Evolutionary conservation across 805 yeast species (phyloP).

Genomic region (Priceomyces haplophilus): DNA sequence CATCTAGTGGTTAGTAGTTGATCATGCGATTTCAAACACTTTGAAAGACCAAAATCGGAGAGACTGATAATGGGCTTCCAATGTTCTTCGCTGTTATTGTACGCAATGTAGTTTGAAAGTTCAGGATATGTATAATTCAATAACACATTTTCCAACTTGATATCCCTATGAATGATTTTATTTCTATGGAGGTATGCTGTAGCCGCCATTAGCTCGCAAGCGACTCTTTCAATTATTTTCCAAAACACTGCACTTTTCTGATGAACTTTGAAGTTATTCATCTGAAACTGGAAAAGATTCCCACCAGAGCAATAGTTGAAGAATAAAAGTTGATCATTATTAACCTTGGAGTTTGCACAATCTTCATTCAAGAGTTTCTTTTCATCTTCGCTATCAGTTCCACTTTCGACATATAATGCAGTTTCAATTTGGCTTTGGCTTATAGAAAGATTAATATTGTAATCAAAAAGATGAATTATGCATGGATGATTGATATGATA

Average conservation of each 20-base stretch:
- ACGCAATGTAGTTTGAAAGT: conserved; percentile 20
- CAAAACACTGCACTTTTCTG: conserved; percentile 36
- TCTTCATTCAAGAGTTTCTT: conserved; percentile 8
- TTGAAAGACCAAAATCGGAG: conserved; percentile 90
- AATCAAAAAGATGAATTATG: conserved; percentile 59
- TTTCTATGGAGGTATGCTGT: conserved; percentile 67
- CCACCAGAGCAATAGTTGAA: conserved; percentile 84
- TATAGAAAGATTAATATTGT: conserved; percentile 31
- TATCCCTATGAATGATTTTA: conserved; percentile 81
- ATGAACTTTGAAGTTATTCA: conserved; percentile 36
- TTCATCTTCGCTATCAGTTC: conserved; percentile 12
- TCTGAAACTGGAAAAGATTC: conserved; percentile 64
- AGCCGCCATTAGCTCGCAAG: conserved; percentile 68
- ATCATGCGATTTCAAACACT: conserved; percentile 55
- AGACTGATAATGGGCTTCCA: conserved; percentile 39
- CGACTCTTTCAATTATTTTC: conserved; percentile 54
- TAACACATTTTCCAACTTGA: conserved; percentile 84
- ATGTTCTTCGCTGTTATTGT: background rate
- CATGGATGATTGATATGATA: conserved; percentile 61
- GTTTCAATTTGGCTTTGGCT: conserved; percentile 20
- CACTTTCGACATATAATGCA: conserved; percentile 15
- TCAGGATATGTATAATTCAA: conserved; percentile 34
- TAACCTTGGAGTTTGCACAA: conserved; percentile 11
- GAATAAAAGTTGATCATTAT: conserved; percentile 47
- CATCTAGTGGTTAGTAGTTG: conserved; percentile 81